phyloP scores from a whole-genome alignment of 163 green algal species.

The Chloroidium sp. region DNA sequence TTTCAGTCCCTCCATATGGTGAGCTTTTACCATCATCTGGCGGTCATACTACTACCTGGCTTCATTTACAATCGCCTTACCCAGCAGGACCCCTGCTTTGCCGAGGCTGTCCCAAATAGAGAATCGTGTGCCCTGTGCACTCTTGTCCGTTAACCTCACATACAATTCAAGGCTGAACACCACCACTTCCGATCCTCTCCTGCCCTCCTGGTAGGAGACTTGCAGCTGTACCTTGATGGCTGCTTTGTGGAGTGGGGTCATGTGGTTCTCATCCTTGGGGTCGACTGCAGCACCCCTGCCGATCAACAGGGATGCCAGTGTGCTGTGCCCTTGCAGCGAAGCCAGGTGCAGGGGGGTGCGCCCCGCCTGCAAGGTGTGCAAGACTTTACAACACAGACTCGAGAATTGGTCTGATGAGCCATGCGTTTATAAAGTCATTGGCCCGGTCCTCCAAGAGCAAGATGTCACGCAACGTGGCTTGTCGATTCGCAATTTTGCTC shows the following conservation, averaged over 20 bases:
- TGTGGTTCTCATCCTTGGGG: conserved; percentile 4
- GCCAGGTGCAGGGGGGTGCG: conserved; percentile 21
- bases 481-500: too few relatives aligned
- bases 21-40: too few relatives aligned
- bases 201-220: background rate
- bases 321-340: conserved; percentile 9
- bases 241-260: conserved; percentile 24
- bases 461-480: too few relatives aligned
- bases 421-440: background rate
- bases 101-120: too few relatives aligned
- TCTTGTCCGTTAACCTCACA: background rate
- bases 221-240: conserved; percentile 3
- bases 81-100: too few relatives aligned
- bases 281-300: conserved; percentile 1
- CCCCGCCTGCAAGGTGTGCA: background rate
- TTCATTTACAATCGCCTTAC: too few relatives aligned
- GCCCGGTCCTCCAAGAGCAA: too few relatives aligned
- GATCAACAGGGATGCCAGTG: conserved; percentile 4
- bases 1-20: too few relatives aligned
- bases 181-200: background rate
- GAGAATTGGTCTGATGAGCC: background rate
- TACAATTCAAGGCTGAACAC: background rate
- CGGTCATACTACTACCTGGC: too few relatives aligned
- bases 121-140: too few relatives aligned
- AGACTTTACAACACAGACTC: too few relatives aligned